Base-by-base conservation (phyloP, 2,329 filamentous ascomycete species). In the Akanthomyces uredinophilus region DNA sequence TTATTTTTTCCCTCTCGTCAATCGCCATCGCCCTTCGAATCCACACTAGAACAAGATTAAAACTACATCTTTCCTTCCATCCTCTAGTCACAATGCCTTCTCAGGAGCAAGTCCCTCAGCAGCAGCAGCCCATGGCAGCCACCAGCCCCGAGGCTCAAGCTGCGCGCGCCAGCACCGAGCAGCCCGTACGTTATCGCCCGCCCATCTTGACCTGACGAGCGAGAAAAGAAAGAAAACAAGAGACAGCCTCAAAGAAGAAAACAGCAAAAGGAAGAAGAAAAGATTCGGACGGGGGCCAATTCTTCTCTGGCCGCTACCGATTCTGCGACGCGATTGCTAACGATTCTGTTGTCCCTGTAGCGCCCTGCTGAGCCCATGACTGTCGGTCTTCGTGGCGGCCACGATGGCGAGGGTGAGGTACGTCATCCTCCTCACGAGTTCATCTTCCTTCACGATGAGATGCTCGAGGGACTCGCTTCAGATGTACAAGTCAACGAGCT, bases 351-450 rank as follows among this genome's bases (percentile, higher is more conserved):
- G 3, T n/a, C 8, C 10, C 18, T 46, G 39, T 29, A 76, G 74
- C 72, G 73, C 24, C 70, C 70, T 14, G 64, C 71, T 13, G 67
- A 75, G 52, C 73, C 74, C 41, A 76, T 76, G 74, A 66, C 67
- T 39, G 68, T 70, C 61, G 70, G 60, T 52, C 68, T 76, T 50
- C 72, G 74, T 55, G 74, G 75, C 54, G 74, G 74, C 35, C 67
- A 67, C 43, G 16, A 54, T 22, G 72, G 70, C 11, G 74, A 74
- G 22, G 72, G 71, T 63, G 72, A 71, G 70, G 75, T 77, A 35
- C 27, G 60, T 60, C 49, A 41, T 76, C n/a, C 5, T 43, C 18
- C 20, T 14, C 46, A 18, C 22, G 14, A 11, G 14, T 10, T 14
- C 20, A 4, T 10, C n/a, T 13, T 18, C 10, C 16, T 20, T 20